Conservation (phyloP, 176 grass and related monocot species). For the Aegilops speltoides region DNA sequence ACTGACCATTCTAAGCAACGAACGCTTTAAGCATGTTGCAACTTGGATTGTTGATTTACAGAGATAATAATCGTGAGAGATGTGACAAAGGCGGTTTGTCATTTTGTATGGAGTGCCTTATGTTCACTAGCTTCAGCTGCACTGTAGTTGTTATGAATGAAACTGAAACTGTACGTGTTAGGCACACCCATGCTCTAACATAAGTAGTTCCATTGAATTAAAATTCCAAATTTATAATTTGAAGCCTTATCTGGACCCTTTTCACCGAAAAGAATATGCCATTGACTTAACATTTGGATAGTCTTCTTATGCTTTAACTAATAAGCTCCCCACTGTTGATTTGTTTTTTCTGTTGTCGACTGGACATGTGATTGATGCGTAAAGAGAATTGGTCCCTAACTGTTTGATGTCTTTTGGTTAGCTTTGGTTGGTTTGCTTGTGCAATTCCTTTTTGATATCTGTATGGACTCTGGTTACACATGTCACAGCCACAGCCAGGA, state of each 20-base stretch:
- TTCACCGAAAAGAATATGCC: conserved; percentile 4
- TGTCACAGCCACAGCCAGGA: background rate
- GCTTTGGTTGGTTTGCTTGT: background rate
- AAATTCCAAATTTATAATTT: background rate
- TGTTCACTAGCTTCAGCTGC: background rate
- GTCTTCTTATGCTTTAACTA: background rate
- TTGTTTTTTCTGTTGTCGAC: background rate
- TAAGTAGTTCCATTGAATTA: background rate
- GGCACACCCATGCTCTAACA: background rate
- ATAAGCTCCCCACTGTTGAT: background rate
- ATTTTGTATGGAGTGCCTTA: background rate
- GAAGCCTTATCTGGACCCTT: background rate
- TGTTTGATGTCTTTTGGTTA: background rate
- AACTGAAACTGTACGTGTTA: background rate
- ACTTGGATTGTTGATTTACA: background rate
- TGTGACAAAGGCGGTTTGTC: background rate
- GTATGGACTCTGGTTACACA: background rate
- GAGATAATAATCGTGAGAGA: background rate
- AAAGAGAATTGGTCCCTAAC: background rate
- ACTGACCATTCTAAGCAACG: background rate
- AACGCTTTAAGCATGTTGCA: background rate
- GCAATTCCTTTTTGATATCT: background rate
- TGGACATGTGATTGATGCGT: background rate
- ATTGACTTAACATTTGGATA: background rate
- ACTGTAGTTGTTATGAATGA: background rate